A percentile compares a stretch with the other conserved stretches of the same genome.
phyloP scores from a whole-genome alignment of 768 basidiomycete species.

The Suillus placidus region DNA sequence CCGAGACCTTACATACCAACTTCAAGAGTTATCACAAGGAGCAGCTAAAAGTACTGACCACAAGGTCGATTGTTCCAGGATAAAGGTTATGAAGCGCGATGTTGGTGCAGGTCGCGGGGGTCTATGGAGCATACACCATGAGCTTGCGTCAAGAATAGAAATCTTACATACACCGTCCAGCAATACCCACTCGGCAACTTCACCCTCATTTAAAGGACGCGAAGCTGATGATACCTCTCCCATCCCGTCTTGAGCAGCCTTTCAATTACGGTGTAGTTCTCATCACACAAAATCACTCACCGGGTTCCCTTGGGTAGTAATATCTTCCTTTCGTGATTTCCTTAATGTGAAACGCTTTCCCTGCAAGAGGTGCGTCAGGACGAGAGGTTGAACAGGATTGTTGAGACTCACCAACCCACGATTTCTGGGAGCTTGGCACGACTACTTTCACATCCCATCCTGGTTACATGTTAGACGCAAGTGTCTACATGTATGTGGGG shows the following conservation, averaged over 20 bases:
- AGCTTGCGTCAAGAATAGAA: conserved; percentile 6
- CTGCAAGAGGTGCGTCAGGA: conserved; percentile 37
- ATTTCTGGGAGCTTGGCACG: conserved; percentile 79
- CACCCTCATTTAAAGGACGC: conserved; percentile 72
- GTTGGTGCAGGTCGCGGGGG: conserved; percentile 91
- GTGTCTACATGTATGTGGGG: conserved; percentile 12
- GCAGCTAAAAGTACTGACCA: conserved; percentile 51
- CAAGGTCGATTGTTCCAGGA: conserved; percentile 84
- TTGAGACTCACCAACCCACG: conserved; percentile 73
- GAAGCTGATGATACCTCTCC: conserved; percentile 68
- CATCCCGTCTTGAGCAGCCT: conserved; percentile 47
- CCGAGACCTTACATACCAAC: conserved; percentile 60
- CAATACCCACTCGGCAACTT: conserved; percentile 89
- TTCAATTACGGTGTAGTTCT: conserved; percentile 6
- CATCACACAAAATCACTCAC: conserved; percentile 30
- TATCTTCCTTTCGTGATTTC: conserved; percentile 71
- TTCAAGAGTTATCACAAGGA: background rate
- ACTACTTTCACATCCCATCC: conserved; percentile 84
- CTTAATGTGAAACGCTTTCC: conserved; percentile 80
- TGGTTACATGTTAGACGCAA: conserved; percentile 24
- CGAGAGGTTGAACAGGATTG: background rate
- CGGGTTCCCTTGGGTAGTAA: conserved; percentile 71
- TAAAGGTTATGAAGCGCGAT: conserved; percentile 90
- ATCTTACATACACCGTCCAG: conserved; percentile 69
- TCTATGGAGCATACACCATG: conserved; percentile 43